Evolutionary conservation across 441 rosid genomes (phyloP).

Genomic region (Capsella rubella): DNA sequence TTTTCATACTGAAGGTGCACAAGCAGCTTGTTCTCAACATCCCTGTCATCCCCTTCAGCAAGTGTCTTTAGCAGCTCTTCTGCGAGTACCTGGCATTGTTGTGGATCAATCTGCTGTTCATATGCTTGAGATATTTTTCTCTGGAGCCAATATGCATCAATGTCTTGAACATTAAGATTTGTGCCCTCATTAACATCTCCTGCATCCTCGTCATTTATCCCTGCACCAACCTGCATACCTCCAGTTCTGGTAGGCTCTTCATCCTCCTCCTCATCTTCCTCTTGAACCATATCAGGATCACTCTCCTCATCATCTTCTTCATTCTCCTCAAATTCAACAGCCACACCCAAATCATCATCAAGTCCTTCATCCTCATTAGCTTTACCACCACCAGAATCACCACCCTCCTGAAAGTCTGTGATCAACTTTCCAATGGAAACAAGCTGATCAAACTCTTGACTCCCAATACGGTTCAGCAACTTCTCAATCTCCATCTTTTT

Average conservation of each 20-base stretch:
- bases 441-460: conserved; percentile 72
- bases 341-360: conserved; percentile 90
- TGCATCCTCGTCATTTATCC: conserved; percentile 78
- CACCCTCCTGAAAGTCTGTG: conserved; percentile 81
- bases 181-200: conserved; percentile 74
- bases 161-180: conserved; percentile 84
- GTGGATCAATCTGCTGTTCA: conserved; percentile 85
- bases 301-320: conserved; percentile 94
- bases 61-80: conserved; percentile 93
- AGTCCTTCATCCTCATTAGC: conserved; percentile 81
- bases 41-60: conserved; percentile 83
- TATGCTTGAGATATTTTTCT: conserved; percentile 89
- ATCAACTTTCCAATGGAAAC: conserved; percentile 81
- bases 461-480: conserved; percentile 62
- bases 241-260: conserved; percentile 66
- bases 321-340: conserved; percentile 90
- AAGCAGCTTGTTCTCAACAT: conserved; percentile 76
- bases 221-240: conserved; percentile 91
- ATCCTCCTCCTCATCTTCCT: conserved; percentile 86
- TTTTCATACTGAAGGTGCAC: conserved; percentile 66
- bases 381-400: conserved; percentile 56
- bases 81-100: conserved; percentile 82
- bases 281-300: conserved; percentile 85
- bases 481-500: conserved; percentile 92
- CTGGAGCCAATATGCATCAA: conserved; percentile 98